A percentile compares a stretch with the other conserved stretches of the same genome.
Conservation (phyloP, 495 filamentous ascomycete species). For the Aspergillus sclerotioniger region DNA sequence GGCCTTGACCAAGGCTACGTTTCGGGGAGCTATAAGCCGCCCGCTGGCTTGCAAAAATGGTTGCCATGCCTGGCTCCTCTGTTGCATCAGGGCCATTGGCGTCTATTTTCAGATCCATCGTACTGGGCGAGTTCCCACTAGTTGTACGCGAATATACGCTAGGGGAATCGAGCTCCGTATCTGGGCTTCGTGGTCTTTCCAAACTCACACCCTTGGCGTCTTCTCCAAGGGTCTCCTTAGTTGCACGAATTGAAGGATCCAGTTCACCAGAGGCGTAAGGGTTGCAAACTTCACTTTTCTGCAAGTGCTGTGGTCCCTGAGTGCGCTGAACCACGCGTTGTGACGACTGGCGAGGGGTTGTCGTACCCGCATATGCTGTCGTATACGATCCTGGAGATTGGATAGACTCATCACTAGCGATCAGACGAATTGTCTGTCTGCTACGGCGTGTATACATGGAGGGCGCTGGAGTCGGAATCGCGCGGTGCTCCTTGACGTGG, state of each 20-base stretch:
- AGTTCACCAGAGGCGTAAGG: not conserved
- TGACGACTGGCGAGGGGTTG: slow-evolving; percentile 22
- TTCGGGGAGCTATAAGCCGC: slow-evolving; percentile 38
- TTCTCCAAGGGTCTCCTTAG: not conserved
- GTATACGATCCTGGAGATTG: slow-evolving; percentile 29
- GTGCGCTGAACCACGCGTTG: not conserved
- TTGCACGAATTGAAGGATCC: not conserved
- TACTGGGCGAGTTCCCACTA: slow-evolving; percentile 39
- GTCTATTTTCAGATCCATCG: slow-evolving; percentile 15
- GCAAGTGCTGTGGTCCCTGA: not conserved
- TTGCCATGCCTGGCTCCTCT: slow-evolving; percentile 40
- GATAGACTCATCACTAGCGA: slow-evolving; percentile 37
- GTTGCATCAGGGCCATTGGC: slow-evolving; percentile 13
- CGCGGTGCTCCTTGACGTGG: slow-evolving; percentile 32
- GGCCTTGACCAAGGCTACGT: slow-evolving; percentile 10
- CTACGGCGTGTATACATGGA: slow-evolving; percentile 30
- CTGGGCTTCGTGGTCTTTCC: slow-evolving; percentile 1
- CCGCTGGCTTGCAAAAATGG: slow-evolving; percentile 42
- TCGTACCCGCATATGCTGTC: slow-evolving; percentile 26
- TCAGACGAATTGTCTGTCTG: slow-evolving; percentile 28
- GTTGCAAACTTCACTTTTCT: not conserved
- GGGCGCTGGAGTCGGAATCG: slow-evolving; percentile 31
- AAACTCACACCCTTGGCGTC: not conserved
- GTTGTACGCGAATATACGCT: slow-evolving; percentile 59
- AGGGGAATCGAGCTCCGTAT: slow-evolving; percentile 32